Evolutionary conservation across 306 rosid species (phyloP).

Genomic region (Glycine soja): DNA sequence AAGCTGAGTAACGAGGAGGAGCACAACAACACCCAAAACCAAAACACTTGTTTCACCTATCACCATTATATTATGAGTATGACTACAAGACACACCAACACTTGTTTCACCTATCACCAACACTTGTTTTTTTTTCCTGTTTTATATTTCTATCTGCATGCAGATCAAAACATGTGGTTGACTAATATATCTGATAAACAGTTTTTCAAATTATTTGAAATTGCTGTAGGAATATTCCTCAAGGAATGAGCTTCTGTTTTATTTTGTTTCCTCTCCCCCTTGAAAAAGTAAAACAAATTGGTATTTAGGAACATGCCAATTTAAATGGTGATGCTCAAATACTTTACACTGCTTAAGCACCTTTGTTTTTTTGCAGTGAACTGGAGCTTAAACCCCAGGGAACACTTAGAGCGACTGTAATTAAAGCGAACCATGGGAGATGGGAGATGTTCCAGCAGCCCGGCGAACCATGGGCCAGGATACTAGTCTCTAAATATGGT

Average conservation of each 20-base stretch:
- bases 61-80: not conserved
- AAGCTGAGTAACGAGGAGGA: slow-evolving; percentile 59
- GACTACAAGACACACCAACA: slow-evolving; percentile 40
- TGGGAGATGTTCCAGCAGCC: no score
- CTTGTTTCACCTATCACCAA: no score
- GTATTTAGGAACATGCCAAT: slow-evolving; percentile 20
- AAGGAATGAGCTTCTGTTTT: not conserved
- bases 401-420: slow-evolving; percentile 61
- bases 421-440: slow-evolving; percentile 77
- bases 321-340: slow-evolving; percentile 29
- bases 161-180: not conserved
- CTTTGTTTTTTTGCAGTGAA: slow-evolving; percentile 65
- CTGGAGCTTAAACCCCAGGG: slow-evolving; percentile 98
- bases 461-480: no score
- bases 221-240: not conserved
- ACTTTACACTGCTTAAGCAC: slow-evolving; percentile 24
- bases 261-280: not conserved
- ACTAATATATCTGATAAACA: slow-evolving; percentile 21
- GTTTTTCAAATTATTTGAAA: not conserved
- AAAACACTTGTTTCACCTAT: not conserved
- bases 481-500: no score
- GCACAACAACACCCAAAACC: not conserved
- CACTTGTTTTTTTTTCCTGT: not conserved
- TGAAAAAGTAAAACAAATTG: slow-evolving; percentile 23
- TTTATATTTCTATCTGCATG: not conserved